A percentile compares a stretch with the other conserved stretches of the same genome.
These are phyloP conservation scores for Saturnispora besseyi DNA, from an alignment of 805 yeast species.

Conservation along the genomic window DNA sequence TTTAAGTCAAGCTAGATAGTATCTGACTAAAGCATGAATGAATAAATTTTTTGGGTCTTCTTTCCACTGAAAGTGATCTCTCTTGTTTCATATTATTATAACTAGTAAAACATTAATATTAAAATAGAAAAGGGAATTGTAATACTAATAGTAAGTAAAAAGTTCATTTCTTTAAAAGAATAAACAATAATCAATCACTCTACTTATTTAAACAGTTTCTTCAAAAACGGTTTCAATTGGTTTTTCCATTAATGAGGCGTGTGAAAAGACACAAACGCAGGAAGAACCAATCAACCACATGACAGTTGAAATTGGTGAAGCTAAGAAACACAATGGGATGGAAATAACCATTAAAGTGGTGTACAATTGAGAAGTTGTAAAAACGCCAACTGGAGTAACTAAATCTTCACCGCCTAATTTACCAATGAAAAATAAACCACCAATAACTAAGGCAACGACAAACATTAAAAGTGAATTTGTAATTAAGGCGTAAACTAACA, in stretches of 20 bases:
- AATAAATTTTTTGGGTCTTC: slow-evolving; percentile 30
- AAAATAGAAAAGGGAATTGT: neutral
- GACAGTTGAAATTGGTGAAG: slow-evolving; percentile 60
- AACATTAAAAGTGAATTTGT: slow-evolving; percentile 80
- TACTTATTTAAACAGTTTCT: slow-evolving; percentile 38
- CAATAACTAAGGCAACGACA: slow-evolving; percentile 64
- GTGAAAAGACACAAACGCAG: slow-evolving; percentile 75
- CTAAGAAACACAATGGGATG: slow-evolving; percentile 35
- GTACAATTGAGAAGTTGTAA: slow-evolving; percentile 79
- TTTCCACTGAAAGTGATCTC: slow-evolving; percentile 26
- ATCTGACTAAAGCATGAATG: slow-evolving; percentile 31
- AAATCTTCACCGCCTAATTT: slow-evolving; percentile 78
- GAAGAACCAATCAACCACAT: slow-evolving; percentile 97
- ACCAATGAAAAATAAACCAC: slow-evolving; percentile 72
- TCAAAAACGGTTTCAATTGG: slow-evolving; percentile 97
- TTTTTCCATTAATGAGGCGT: slow-evolving; percentile 91
- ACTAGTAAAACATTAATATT: neutral
- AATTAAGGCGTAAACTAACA: slow-evolving; percentile 76
- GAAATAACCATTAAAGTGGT: slow-evolving; percentile 71
- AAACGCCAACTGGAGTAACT: slow-evolving; percentile 61
- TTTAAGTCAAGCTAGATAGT: slow-evolving; percentile 37
- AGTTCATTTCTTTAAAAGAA: too few relatives aligned
- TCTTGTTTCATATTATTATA: too few relatives aligned
- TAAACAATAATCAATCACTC: neutral
- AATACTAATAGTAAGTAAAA: neutral